phyloP scores from a whole-genome alignment of 2,329 filamentous ascomycete species.

The Thermothelomyces thermophilus region DNA sequence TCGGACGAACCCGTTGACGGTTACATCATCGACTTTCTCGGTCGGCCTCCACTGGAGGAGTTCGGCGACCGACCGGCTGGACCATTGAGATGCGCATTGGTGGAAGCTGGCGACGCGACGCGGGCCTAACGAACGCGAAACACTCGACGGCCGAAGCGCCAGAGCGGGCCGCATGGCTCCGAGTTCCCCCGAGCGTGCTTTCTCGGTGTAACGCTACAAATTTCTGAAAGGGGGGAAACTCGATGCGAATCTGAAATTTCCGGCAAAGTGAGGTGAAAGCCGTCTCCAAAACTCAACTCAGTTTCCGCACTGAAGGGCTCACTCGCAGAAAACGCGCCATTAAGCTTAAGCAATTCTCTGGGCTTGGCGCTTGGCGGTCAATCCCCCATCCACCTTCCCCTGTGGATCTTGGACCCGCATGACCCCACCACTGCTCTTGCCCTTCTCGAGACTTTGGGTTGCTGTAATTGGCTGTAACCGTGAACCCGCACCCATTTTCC shows the following conservation, averaged over 20 bases:
- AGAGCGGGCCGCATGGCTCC: conserved; percentile 18
- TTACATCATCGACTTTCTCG: conserved; percentile 42
- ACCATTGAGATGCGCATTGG: conserved; percentile 11
- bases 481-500: background rate
- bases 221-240: too few relatives aligned
- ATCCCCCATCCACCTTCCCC: background rate
- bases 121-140: conserved; percentile 13
- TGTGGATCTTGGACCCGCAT: background rate
- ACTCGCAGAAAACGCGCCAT: background rate
- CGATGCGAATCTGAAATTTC: too few relatives aligned
- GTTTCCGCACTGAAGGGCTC: too few relatives aligned
- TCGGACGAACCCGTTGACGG: conserved; percentile 71
- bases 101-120: conserved; percentile 9
- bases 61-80: conserved; percentile 40
- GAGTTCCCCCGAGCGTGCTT: background rate
- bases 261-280: too few relatives aligned
- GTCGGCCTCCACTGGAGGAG: conserved; percentile 48
- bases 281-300: too few relatives aligned
- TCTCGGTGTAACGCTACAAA: background rate
- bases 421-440: conserved; percentile 6
- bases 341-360: background rate
- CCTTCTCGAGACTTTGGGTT: conserved; percentile 5
- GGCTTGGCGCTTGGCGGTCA: background rate
- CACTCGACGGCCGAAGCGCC: conserved; percentile 15
- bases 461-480: conserved; percentile 2